Conservation (phyloP, 148 eudicot genomes). For the Dianthus caryophyllus region DNA sequence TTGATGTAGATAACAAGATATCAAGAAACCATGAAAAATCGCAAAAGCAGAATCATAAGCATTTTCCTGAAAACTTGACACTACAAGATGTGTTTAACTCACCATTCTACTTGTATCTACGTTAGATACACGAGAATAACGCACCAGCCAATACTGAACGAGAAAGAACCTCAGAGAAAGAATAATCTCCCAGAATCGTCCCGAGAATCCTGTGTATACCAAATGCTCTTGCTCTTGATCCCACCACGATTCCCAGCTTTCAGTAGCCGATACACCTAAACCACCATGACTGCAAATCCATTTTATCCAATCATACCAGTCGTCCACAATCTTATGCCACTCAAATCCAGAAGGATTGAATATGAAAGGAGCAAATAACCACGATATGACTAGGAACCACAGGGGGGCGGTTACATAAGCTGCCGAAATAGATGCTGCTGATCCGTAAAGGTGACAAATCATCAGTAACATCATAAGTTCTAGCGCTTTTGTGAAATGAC, state of each 20-base stretch:
- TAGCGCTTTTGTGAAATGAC: constrained; percentile 66
- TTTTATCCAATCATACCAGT: constrained; percentile 68
- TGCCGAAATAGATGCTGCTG: constrained; percentile 28
- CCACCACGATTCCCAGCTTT: constrained; percentile 94
- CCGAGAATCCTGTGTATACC: constrained; percentile 41
- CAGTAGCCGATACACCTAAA: constrained; percentile 58
- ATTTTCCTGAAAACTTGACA: background rate
- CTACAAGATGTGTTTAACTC: background rate
- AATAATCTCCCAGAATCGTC: constrained; percentile 54
- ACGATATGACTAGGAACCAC: constrained; percentile 71
- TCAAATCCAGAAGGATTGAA: constrained; percentile 83
- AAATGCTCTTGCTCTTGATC: constrained; percentile 75
- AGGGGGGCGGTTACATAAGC: constrained; percentile 48
- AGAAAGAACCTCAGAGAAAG: constrained; percentile 57
- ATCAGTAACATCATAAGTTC: constrained; percentile 59
- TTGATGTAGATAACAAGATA: no score
- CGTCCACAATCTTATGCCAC: constrained; percentile 80
- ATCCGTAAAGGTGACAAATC: constrained; percentile 44
- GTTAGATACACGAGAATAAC: constrained; percentile 56
- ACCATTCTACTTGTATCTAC: constrained; percentile 51
- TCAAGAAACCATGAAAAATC: no score
- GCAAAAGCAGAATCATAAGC: background rate
- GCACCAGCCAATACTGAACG: constrained; percentile 63
- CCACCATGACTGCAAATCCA: constrained; percentile 72
- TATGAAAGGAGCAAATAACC: constrained; percentile 67